Conservation (phyloP, 768 basidiomycete species). For the Podaxis carcinomalis region DNA sequence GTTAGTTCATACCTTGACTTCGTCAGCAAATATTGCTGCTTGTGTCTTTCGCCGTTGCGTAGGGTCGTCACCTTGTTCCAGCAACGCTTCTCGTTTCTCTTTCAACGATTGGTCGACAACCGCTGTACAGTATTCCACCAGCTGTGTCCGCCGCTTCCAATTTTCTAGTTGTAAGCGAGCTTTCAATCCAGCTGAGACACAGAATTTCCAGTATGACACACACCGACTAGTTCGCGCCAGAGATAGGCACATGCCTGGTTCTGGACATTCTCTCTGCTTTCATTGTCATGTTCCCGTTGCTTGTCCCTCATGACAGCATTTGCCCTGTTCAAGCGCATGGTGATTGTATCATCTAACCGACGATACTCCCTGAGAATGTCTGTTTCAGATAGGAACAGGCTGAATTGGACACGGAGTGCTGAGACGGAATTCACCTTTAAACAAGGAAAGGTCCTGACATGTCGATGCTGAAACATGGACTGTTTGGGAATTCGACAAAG, state of each 20-base stretch:
- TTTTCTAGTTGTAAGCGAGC: slow-evolving; percentile 32
- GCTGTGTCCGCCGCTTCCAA: slow-evolving; percentile 71
- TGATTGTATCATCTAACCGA: slow-evolving; percentile 73
- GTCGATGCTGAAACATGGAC: slow-evolving; percentile 73
- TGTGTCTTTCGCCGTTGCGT: slow-evolving; percentile 45
- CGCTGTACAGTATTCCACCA: slow-evolving; percentile 71
- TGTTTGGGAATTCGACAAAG: slow-evolving; percentile 51
- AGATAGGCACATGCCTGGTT: slow-evolving; percentile 72
- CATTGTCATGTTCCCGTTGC: slow-evolving; percentile 44
- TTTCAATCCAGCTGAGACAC: slow-evolving; percentile 14
- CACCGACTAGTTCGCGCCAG: slow-evolving; percentile 79
- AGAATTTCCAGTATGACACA: slow-evolving; percentile 22
- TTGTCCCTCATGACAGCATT: slow-evolving; percentile 72
- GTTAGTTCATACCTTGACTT: slow-evolving; percentile 57
- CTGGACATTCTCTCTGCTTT: slow-evolving; percentile 50
- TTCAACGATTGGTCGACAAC: slow-evolving; percentile 63
- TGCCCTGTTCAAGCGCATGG: slow-evolving; percentile 78
- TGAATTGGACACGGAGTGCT: neutral
- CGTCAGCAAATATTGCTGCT: slow-evolving; percentile 56
- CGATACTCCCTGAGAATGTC: slow-evolving; percentile 82
- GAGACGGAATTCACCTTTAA: slow-evolving; percentile 54
- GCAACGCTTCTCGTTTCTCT: slow-evolving; percentile 47
- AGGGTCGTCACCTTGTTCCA: slow-evolving; percentile 39
- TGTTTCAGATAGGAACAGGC: slow-evolving; percentile 23
- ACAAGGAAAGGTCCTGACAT: slow-evolving; percentile 70